Base-by-base conservation (phyloP, 2,329 filamentous ascomycete genomes). In the Pestalotiopsis sp. region DNA sequence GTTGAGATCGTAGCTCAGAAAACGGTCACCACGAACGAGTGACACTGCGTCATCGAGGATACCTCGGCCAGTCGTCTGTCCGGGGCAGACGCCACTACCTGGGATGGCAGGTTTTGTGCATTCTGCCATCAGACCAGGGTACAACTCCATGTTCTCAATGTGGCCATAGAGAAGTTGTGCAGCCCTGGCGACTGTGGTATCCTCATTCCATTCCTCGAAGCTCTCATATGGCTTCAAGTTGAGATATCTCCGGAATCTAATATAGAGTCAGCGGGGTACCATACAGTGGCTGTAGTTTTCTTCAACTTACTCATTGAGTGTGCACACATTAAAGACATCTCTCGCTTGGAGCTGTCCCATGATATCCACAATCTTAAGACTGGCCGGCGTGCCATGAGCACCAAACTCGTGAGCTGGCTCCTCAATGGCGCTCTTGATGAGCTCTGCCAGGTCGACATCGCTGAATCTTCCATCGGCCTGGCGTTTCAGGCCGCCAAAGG, bases 401-500 rank as follows among this genome's bases (percentile, higher is more conserved):
- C 69, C 69, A n/a, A 70, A 70, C 2, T 65, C 67, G 41, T 67
- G 66, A 2, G 69, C 69, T 5, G 61, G 63, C n/a, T 70, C 69
- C 49, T 70, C 69, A n/a, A 70, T 69, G 13, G 87, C 87, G 75
- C 96, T 92, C 73, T 95, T 91, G 57, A 95, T 89, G 69, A 93
- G 92, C 25, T 90, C 83, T 4, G 94, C 92, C 0, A 97, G 87
- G 4, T 93, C 92, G 66, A 94, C 91, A 68, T 97, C 94, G 41
- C 86, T 83, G 77, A 94, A 92, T n/a, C 81, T 88, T 4, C 93
- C 93, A 68, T 94, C 86, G 0, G 83, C 76, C 4, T 89, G 86
- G 56, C 93, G 88, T 76, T 89, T 78, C 71, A 94, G 87, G 2
- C 87, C 85, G 11, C 87, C 89, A 75, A 97, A 95, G 0, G 84